Conservation (phyloP, 2,329 filamentous ascomycete genomes). For the Chrysoporthe cubensis region DNA sequence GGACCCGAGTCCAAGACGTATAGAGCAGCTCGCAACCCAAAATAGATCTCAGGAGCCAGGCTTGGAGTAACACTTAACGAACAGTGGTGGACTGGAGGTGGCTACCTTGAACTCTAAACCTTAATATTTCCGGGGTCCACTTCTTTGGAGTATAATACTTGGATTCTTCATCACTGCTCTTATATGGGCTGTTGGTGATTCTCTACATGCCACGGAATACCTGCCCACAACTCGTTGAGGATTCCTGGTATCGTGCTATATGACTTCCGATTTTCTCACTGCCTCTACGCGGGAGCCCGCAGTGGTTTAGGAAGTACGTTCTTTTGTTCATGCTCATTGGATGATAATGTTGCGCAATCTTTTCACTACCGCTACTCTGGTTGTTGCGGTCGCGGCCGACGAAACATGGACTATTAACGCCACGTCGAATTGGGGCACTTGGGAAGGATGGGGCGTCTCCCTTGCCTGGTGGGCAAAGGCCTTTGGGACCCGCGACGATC, state of each 20-base stretch:
- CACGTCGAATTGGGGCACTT: conserved; percentile 43
- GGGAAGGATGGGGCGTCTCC: conserved; percentile 50
- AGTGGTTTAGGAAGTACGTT: not conserved
- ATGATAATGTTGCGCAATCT: conserved; percentile 1
- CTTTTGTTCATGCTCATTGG: not conserved
- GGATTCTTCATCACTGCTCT: not conserved
- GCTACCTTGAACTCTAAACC: no score
- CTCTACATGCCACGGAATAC: not conserved
- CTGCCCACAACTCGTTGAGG: not conserved
- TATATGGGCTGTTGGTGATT: not conserved
- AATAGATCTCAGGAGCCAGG: not conserved
- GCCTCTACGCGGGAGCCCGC: no score
- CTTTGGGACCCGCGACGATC: conserved; percentile 46
- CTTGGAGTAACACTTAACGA: not conserved
- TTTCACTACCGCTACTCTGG: not conserved
- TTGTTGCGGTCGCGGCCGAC: conserved; percentile 31
- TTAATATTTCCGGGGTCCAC: no score
- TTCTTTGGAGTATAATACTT: not conserved
- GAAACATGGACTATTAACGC: conserved; percentile 39
- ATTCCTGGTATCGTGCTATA: not conserved
- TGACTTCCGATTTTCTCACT: not conserved
- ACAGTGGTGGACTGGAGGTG: not conserved
- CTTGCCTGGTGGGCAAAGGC: conserved; percentile 49
- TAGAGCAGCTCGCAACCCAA: not conserved
- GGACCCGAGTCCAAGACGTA: not conserved